Base-by-base conservation (phyloP, 1,284 basidiomycete genomes). In the Cryptococcus deneoformans region DNA sequence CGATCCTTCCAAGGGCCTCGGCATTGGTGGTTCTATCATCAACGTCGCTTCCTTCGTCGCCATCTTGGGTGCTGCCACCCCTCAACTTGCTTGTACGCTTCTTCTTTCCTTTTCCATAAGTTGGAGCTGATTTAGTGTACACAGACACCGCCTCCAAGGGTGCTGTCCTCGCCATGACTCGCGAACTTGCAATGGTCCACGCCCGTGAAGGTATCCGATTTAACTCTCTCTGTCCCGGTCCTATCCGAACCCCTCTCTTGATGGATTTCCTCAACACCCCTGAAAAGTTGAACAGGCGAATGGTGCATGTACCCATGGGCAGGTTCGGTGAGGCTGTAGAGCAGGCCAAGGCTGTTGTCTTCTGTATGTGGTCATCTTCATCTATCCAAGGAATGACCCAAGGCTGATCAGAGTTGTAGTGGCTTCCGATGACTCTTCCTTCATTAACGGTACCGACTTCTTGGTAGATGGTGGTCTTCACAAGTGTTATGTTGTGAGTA, bases 211-310 rank as follows among this genome's bases (percentile, higher is more conserved):
- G 93, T 50, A 97, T 98, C 71, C 86, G 94, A 44, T 71, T 97
- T 77, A 99, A 99, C 80, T 86, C 92, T 86, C 92, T 98, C 62
- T 97, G 93, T 84, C 94, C 94, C 42, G 93, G 92, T 16, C 92
- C 93, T 47, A 82, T 96, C 62, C 90, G 89, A 77, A 95, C 92
- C 29, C 91, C 93, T 40, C 84, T 98, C 37, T 82, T 98, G 37
- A 98, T 99, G 94, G 88, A 98, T 77, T 98, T 94, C 83, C 84
- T 98, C 69, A 86, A 97, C 79, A 97, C 94, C n/a, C 83, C 88
- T 46, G 94, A 99, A 82, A 98, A 97, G 81, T 86, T 89, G 63
- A 86, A 96, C 61, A 86, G 94, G 49, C 84, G 95, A 52, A 75
- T 97, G 72, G 86, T 92, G 34, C 94, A 98, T 75, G 84, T 95